Conservation (phyloP, 2,329 filamentous ascomycete genomes). For the Stenocarpella maydis region DNA sequence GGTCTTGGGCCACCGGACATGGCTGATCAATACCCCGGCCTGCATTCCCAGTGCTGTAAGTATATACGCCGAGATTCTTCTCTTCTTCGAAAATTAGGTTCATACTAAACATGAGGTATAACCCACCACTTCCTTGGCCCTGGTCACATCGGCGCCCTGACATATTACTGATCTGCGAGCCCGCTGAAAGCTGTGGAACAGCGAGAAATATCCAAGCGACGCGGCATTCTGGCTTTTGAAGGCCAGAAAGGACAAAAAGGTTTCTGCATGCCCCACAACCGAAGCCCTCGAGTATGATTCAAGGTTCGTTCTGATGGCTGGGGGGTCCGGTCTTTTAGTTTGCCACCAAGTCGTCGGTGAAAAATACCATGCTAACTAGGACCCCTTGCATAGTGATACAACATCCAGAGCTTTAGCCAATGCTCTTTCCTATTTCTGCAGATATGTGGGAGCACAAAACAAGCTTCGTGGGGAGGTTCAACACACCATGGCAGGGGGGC, state of each 20-base stretch:
- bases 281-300: slow-evolving; percentile 19
- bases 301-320: slow-evolving; percentile 19
- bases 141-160: not conserved
- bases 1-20: not conserved
- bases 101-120: slow-evolving; percentile 9
- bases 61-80: not conserved
- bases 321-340: slow-evolving; percentile 8
- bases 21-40: slow-evolving; percentile 11
- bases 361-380: not conserved
- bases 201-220: slow-evolving; percentile 15
- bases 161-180: not conserved
- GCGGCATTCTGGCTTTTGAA: slow-evolving; percentile 29
- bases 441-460: slow-evolving; percentile 7
- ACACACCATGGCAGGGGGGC: not conserved
- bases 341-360: not conserved
- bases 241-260: slow-evolving; percentile 15
- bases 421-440: slow-evolving; percentile 14
- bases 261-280: slow-evolving; percentile 6
- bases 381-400: slow-evolving; percentile 11
- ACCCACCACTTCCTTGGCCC: not conserved
- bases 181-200: slow-evolving; percentile 12
- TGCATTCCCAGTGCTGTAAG: not conserved
- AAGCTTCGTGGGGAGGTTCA: slow-evolving; percentile 8
- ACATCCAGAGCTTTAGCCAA: slow-evolving; percentile 13
- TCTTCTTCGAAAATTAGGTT: not conserved